A percentile compares a stretch with the other conserved stretches of the same genome.
phyloP scores from a whole-genome alignment of 2,329 filamentous ascomycete genomes.

The Beauveria sp. region DNA sequence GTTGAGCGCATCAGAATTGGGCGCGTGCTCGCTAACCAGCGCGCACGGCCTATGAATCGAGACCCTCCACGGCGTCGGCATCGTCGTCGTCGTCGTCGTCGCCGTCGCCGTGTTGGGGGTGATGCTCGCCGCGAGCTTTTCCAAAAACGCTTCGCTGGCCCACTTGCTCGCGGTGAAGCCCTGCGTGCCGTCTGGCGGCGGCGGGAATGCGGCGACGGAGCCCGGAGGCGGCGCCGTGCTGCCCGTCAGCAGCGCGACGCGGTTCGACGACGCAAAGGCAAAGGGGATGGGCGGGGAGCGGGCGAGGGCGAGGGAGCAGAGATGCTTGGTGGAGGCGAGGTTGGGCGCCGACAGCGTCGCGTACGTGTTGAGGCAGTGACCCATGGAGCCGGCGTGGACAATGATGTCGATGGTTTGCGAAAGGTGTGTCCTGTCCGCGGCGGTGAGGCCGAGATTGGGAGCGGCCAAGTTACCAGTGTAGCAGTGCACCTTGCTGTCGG shows the following conservation, averaged over 20 bases:
- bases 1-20: slow-evolving; percentile 11
- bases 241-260: not conserved
- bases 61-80: not conserved
- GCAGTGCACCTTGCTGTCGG: slow-evolving; percentile 13
- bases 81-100: no score
- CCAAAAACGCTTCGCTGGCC: slow-evolving; percentile 27
- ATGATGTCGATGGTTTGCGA: slow-evolving; percentile 31
- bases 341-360: slow-evolving; percentile 25
- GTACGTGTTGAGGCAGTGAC: slow-evolving; percentile 30
- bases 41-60: not conserved
- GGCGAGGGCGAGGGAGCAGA: slow-evolving; percentile 21
- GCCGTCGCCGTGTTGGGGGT: no score
- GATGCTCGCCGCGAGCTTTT: slow-evolving; percentile 6
- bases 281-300: slow-evolving; percentile 21
- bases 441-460: slow-evolving; percentile 18
- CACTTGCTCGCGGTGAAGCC: slow-evolving; percentile 29
- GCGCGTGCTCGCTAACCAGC: not conserved
- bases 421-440: slow-evolving; percentile 10
- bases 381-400: slow-evolving; percentile 43
- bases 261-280: slow-evolving; percentile 29
- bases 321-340: slow-evolving; percentile 24
- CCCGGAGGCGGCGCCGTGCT: no score
- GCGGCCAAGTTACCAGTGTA: slow-evolving; percentile 21
- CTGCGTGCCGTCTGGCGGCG: slow-evolving; percentile 18
- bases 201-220: slow-evolving; percentile 8